Base-by-base conservation (phyloP, 805 yeast species). In the Hanseniaspora guilliermondii region DNA sequence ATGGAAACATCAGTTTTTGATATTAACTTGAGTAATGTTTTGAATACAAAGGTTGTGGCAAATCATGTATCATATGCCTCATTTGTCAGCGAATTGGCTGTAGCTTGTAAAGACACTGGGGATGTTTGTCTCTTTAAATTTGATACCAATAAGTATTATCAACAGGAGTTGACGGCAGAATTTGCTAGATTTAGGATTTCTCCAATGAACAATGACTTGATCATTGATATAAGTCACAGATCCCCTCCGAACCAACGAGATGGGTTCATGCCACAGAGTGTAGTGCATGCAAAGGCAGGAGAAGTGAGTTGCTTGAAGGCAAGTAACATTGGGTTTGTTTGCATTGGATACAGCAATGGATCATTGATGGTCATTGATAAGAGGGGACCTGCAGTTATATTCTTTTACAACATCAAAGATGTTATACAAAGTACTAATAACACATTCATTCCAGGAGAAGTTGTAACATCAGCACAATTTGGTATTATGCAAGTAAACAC, bases 301-400 rank as follows among this genome's bases (percentile, higher is more conserved):
- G 64, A 64, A 4, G 81, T 85, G 9, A 72, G 89, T 0, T 76
- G 85, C 1, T 57, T 89, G 48, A 73, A 76, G 53, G 77, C 85
- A 65, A 82, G 89, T 57, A 76, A 83, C 58, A 73, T 87, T 48
- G 96, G 96, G 0, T 89, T 93, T 69, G 85, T 84, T 8, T 93
- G 85, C 0, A 71, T 86, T 41, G 95, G 85, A 0, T 87, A 84
- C 65, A 76, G 75, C 46, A 75, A 81, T 14, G 97, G 97, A n/a
- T 74, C 79, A 36, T 58, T 91, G 17, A 68, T 83, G 2, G 80
- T 91, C 0, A 70, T 89, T 56, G 97, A 91, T 68, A 73, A 85
- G 54, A 74, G 96, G 56, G 85, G 85, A 71, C 89, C 89, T 0
- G 87, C 86, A 0, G 67, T 82, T 6, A 82, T 85, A 27, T 71